Evolutionary conservation across 2,329 filamentous ascomycete genomes (phyloP).

Genomic region (Rosellinia necatrix): DNA sequence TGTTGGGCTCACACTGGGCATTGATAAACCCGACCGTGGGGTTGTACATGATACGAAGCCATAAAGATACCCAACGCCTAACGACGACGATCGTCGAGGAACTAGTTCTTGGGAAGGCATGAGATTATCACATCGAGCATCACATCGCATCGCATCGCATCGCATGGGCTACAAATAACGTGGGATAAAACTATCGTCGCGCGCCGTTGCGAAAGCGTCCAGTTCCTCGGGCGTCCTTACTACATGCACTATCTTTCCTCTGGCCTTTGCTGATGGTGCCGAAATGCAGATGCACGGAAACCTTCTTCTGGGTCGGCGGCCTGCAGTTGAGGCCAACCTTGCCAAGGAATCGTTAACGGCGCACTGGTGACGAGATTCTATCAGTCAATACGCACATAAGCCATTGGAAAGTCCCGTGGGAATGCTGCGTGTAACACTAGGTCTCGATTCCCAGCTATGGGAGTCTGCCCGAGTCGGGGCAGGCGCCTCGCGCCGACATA

Average conservation of each 20-base stretch:
- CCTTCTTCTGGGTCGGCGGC: conserved; percentile 36
- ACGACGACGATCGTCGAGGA: too few species aligned
- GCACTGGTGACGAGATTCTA: conserved; percentile 17
- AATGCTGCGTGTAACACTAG: conserved; percentile 9
- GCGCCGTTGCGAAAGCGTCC: conserved; percentile 20
- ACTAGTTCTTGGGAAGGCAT: too few species aligned
- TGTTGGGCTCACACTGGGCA: too few species aligned
- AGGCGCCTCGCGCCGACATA: conserved; percentile 8
- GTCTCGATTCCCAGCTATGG: conserved; percentile 19
- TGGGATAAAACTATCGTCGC: background rate
- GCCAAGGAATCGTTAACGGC: conserved; percentile 12
- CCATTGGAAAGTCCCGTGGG: conserved; percentile 14
- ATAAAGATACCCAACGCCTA: too few species aligned
- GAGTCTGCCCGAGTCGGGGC: conserved; percentile 9
- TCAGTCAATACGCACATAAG: too few species aligned
- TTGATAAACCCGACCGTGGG: too few species aligned
- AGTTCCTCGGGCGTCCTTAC: conserved; percentile 11
- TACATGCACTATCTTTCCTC: conserved; percentile 23
- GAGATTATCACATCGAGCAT: too few species aligned
- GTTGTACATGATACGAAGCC: too few species aligned
- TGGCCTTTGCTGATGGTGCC: conserved; percentile 27
- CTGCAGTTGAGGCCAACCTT: conserved; percentile 28
- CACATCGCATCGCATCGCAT: background rate
- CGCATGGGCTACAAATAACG: background rate
- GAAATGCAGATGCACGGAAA: conserved; percentile 36